phyloP scores from a whole-genome alignment of 768 basidiomycete genomes.

The Termitomyces sp. region DNA sequence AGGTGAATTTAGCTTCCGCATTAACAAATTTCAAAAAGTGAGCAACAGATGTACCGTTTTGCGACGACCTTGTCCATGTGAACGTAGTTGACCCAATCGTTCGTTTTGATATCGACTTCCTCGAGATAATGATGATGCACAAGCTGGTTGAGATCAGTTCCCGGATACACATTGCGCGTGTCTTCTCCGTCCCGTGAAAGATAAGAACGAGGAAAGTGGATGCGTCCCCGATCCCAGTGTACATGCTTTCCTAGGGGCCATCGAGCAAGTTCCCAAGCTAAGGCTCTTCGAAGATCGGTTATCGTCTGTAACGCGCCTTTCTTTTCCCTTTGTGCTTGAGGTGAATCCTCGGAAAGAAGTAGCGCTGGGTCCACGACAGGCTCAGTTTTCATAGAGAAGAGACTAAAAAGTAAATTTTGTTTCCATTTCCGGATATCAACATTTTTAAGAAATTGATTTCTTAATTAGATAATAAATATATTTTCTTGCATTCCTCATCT shows the following conservation, averaged over 20 bases:
- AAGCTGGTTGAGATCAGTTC: conserved; percentile 35
- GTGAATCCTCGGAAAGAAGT: conserved; percentile 14
- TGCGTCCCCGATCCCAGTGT: conserved; percentile 23
- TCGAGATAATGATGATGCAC: conserved; percentile 25
- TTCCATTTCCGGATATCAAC: no score
- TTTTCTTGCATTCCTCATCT: not conserved
- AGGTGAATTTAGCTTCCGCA: not conserved
- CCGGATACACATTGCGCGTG: conserved; percentile 24
- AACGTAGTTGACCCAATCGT: conserved; percentile 28
- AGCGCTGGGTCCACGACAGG: conserved; percentile 13
- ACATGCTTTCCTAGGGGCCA: conserved; percentile 36
- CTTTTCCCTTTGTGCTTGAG: conserved; percentile 19
- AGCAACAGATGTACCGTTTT: conserved; percentile 22
- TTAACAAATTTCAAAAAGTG: not conserved
- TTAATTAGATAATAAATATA: not conserved
- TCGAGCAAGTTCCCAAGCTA: conserved; percentile 35
- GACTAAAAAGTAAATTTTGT: not conserved
- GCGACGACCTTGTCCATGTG: conserved; percentile 27
- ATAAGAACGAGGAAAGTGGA: conserved; percentile 39
- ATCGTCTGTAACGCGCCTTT: conserved; percentile 25
- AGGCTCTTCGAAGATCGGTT: conserved; percentile 26
- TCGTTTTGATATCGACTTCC: conserved; percentile 17
- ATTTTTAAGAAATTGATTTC: no score
- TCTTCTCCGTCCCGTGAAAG: conserved; percentile 32
- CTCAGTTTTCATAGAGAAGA: conserved; percentile 8